Evolutionary conservation across 495 filamentous ascomycete genomes (phyloP).

Genomic region (Cryomyces minteri): DNA sequence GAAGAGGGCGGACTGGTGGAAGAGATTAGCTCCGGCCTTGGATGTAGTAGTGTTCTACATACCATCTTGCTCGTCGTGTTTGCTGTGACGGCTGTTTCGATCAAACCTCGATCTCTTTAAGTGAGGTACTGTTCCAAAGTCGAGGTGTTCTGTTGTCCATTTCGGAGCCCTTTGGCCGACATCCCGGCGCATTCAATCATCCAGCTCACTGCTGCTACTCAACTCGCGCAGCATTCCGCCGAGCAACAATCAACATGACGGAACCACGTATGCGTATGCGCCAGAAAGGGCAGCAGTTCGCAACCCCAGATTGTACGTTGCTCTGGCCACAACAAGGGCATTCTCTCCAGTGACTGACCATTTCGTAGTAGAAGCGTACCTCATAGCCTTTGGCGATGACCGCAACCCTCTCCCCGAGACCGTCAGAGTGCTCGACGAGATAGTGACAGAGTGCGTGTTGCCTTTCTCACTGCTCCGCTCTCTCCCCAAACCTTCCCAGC

Average conservation of each 20-base stretch:
- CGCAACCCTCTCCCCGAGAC: slow-evolving; percentile 57
- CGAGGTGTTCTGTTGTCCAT: no score
- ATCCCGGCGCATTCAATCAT: no score
- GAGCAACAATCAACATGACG: slow-evolving; percentile 9
- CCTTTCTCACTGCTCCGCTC: neutral
- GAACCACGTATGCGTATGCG: slow-evolving; percentile 32
- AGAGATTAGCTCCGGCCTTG: neutral
- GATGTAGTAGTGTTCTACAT: no score
- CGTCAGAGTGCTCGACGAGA: slow-evolving; percentile 75
- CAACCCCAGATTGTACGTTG: slow-evolving; percentile 53
- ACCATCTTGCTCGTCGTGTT: no score
- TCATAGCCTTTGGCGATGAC: slow-evolving; percentile 75
- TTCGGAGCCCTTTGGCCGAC: no score
- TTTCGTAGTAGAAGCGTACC: slow-evolving; percentile 49
- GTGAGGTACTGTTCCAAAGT: no score
- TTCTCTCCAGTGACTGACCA: slow-evolving; percentile 1
- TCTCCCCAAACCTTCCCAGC: neutral
- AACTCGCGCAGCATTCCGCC: no score
- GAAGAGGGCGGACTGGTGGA: slow-evolving; percentile 57
- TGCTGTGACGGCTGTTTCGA: no score
- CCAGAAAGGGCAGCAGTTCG: slow-evolving; percentile 81
- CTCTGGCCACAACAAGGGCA: slow-evolving; percentile 1
- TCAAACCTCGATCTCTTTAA: no score
- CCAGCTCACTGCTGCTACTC: no score
- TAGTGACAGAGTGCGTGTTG: slow-evolving; percentile 49